These are phyloP conservation scores for Neurospora sp. DNA, from an alignment of 495 filamentous ascomycete genomes.

Conservation along the genomic window DNA sequence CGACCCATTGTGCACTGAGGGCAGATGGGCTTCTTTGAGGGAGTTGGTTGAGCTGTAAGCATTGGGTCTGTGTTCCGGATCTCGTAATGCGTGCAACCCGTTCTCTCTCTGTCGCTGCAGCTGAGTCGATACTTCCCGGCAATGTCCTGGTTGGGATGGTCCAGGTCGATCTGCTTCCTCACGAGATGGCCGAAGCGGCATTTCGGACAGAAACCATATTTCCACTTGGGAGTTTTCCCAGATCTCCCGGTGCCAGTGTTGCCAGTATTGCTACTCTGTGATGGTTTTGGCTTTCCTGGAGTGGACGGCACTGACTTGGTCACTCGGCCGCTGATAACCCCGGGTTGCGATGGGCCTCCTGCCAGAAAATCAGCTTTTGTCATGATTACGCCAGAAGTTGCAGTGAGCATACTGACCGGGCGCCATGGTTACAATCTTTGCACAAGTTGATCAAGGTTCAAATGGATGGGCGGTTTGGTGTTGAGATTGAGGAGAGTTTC, in stretches of 20 bases:
- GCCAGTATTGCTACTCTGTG: not conserved
- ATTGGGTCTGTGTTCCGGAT: conserved; percentile 1
- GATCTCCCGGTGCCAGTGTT: not conserved
- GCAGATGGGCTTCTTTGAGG: not conserved
- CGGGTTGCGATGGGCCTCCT: not conserved
- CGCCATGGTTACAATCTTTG: not conserved
- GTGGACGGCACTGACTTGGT: not conserved
- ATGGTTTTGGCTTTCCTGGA: not conserved
- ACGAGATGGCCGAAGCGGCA: conserved; percentile 8
- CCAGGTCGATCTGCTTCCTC: conserved; percentile 2
- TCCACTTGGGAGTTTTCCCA: conserved; percentile 2
- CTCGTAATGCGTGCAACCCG: conserved; percentile 5
- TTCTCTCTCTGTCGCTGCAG: conserved; percentile 7
- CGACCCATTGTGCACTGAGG: not conserved
- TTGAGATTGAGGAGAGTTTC: not conserved
- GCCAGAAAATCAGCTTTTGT: not conserved
- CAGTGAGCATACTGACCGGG: not conserved
- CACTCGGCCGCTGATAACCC: conserved; percentile 1
- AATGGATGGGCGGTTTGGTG: not conserved
- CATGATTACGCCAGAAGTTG: not conserved
- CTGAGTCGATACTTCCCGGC: conserved; percentile 4
- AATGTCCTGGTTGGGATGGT: not conserved
- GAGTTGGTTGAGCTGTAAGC: not conserved
- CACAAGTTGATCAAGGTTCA: not conserved
- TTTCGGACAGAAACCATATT: conserved; percentile 11